Evolutionary conservation across 768 basidiomycete species (phyloP), one percentile per base, ranked within the genome.

Genomic region (Pulveroboletus sp.): DNA sequence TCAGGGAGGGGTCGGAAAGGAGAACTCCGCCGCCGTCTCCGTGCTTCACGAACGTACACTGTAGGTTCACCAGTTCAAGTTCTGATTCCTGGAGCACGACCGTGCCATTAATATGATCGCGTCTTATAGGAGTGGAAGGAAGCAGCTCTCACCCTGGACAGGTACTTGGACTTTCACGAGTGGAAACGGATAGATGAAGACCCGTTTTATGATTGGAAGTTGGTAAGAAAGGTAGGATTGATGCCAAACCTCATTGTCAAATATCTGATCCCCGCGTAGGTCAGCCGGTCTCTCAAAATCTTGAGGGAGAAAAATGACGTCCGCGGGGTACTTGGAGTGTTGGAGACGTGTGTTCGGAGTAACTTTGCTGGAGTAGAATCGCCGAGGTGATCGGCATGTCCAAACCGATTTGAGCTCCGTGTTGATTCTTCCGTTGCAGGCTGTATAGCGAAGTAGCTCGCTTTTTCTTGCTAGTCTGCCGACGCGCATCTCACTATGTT

Each of bases 321-420:
- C 4, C 81, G 89, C 50, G 93, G 89, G 0, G 79, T 94, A 41
- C 78, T 95, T 37, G 93, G 91, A 5, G 89, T 97, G 0, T 71
- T 99, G 30, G 92, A 95, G 60, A 90, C 91, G 0, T 96, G 91
- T 57, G 78, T 97, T 37, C 77, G 93, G 46, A 79, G 83, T 20
- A 97, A 96, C 65, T 99, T 97, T 71, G 96, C 89, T 13, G 96
- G 90, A 0, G 83, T 90, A 4, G 94, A 96, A 70, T 89, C 89
- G 30, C 69, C 85, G 10, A 83, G 86, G 86, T 83, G 51, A 49
- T 58, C 2, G 6, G 13, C 27, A 12, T 34, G 3, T 46, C 50
- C 30, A 3, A 6, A 16, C 27, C 19, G n/a, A 41, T 38, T 16
- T n/a, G 27, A 19, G 1, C 5, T 12, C 23, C 23, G 13, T 23